Base-by-base conservation (phyloP, 805 yeast species). In the Yamadazyma olivae region DNA sequence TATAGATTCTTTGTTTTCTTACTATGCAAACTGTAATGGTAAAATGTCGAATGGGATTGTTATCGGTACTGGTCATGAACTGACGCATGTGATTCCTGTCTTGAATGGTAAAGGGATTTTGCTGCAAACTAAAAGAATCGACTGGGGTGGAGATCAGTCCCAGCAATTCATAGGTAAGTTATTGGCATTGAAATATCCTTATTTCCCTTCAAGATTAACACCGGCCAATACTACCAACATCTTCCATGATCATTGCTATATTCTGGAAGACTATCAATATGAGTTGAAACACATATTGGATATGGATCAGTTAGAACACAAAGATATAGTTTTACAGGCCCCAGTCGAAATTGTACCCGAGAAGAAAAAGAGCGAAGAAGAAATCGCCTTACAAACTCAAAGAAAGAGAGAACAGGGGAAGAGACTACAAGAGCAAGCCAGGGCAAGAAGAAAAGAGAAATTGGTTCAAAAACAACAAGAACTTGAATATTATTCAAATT, bases 341-440 rank as follows among this genome's bases (percentile, higher is more conserved):
- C 95, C 96, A 1, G 68, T 65, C 5, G 74, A 67, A 22, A 79
- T 83, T 38, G 85, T 76, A 41, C 72, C 77, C 2, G 69, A 76
- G 6, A 78, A 76, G 29, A 86, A 82, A 54, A 90, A 90, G 54
- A 65, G 88, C 0, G 93, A 83, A 41, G 96, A 87, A 57, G 97
- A 91, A 54, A 59, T 90, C 17, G 79, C 76, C 15, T 57, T 74
- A 17, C 89, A 85, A 44, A 82, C 90, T 1, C 91, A 83, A 46
- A 81, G 83, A 53, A 74, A 95, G 41, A 74, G 76, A 49, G 96
- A 89, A 53, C 84, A 83, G 44, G 97, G 97, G 6, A 76, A 82
- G 44, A 71, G 95, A 45, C 69, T 95, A 43, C 98, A 93, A 61
- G 95, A 87, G 51, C 96, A 89, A 59, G 97, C 97, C 0, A 89